Percentiles rank a stretch among this genome's conserved stretches.
These are phyloP conservation scores for Malania oleifera DNA, from an alignment of 164 flowering plant species.

Conservation along the genomic window DNA sequence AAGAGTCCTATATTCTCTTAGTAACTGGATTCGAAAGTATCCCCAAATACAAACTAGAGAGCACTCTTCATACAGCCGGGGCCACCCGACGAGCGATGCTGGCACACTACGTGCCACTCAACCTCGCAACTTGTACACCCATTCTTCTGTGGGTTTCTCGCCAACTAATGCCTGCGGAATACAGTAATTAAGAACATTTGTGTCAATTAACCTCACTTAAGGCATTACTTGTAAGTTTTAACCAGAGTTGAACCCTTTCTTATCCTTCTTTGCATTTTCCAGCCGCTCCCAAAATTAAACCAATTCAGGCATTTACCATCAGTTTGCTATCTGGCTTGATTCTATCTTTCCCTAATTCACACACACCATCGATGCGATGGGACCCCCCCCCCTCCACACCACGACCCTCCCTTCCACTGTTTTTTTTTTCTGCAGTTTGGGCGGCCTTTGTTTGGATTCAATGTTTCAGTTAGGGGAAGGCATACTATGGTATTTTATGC, in stretches of 20 bases:
- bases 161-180: conserved; percentile 20
- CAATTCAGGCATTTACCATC: too few relatives aligned
- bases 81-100: conserved; percentile 49
- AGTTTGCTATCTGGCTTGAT: too few relatives aligned
- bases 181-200: conserved; percentile 20
- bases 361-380: too few relatives aligned
- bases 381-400: too few relatives aligned
- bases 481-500: conserved; percentile 23
- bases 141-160: conserved; percentile 22
- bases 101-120: conserved; percentile 48
- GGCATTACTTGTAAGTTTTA: conserved; percentile 35
- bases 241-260: too few relatives aligned
- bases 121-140: conserved; percentile 37
- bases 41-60: conserved; percentile 36
- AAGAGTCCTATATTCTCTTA: conserved; percentile 30
- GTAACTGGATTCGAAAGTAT: conserved; percentile 39
- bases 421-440: too few relatives aligned
- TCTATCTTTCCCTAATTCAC: too few relatives aligned
- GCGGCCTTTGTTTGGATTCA: too few relatives aligned
- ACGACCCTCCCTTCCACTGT: too few relatives aligned
- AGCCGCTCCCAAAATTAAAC: too few relatives aligned
- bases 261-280: not conserved
- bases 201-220: conserved; percentile 28
- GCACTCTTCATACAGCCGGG: conserved; percentile 38
- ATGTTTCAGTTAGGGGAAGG: conserved; percentile 33